These are phyloP conservation scores for Lizonia empirigonia DNA, from an alignment of 2,329 filamentous ascomycete species.

Conservation along the genomic window DNA sequence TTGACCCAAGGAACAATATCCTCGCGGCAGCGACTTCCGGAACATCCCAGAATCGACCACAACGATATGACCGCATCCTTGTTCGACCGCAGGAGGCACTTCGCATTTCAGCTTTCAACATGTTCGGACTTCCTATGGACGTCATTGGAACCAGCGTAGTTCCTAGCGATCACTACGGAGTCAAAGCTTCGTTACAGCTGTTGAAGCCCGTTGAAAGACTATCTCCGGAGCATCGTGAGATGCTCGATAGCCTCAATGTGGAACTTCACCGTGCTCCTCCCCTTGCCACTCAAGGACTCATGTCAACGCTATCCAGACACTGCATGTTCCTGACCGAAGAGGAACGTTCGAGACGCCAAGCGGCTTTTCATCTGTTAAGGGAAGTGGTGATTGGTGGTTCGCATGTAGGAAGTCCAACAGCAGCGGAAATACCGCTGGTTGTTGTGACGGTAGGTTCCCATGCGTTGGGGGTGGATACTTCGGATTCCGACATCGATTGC, in stretches of 20 bases:
- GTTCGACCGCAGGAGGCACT: conserved; percentile 53
- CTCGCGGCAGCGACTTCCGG: conserved; percentile 61
- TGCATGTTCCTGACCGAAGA: conserved; percentile 55
- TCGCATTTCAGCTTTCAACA: conserved; percentile 57
- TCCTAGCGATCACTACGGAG: conserved; percentile 61
- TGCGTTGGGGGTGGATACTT: conserved; percentile 66
- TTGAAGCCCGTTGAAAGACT: conserved; percentile 18
- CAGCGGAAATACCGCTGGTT: conserved; percentile 51
- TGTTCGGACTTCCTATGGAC: conserved; percentile 59
- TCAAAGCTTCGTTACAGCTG: conserved; percentile 48
- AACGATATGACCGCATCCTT: conserved; percentile 69
- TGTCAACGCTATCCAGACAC: conserved; percentile 20
- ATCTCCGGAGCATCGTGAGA: not conserved
- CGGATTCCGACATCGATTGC: conserved; percentile 67
- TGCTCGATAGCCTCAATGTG: conserved; percentile 16
- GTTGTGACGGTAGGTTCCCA: conserved; percentile 70
- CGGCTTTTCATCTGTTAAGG: conserved; percentile 56
- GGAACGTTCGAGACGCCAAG: conserved; percentile 52
- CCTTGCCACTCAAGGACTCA: conserved; percentile 20
- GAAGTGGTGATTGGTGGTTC: conserved; percentile 49
- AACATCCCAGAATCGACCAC: conserved; percentile 64
- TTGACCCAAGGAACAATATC: conserved; percentile 63
- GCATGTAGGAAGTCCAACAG: conserved; percentile 5
- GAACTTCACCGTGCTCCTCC: conserved; percentile 17
- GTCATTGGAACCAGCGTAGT: conserved; percentile 21